Base-by-base conservation (phyloP, 1,139 yeast genomes). In the Kodamaea anthophila region DNA sequence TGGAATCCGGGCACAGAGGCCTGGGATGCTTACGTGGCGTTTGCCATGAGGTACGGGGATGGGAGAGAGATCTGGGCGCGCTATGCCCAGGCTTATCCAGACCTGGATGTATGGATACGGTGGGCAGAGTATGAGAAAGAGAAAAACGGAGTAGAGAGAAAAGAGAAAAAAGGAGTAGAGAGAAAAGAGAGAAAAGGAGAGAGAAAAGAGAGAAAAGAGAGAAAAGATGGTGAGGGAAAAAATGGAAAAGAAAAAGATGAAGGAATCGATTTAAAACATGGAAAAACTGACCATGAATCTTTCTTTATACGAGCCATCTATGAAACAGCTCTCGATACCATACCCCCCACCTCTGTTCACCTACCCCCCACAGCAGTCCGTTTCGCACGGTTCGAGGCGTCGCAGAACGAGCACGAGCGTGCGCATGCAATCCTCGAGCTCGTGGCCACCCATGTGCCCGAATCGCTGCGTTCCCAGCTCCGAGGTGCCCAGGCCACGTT, bases 371-470 rank as follows among this genome's bases (percentile, higher is more conserved):
- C 65, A 1, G 38, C 64, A 4, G 44, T 47, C 12, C 40, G 43
- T 28, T 88, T 91, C 82, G 78, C 88, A 1, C 56, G 61, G 24
- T 87, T 87, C 86, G 96, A 88, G 47, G 65, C 72, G 1, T 51
- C 70, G 1, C 71, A 70, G 26, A 58, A 66, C 23, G 93, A 85
- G 44, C 58, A 58, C 47, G 87, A 80, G 32, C 63, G 95, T 30
- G 79, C 83, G 0, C 54, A 78, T 29, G 71, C 74, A 9, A 69
- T 88, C n/a, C 80, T 69, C 47, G 58, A 61, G 29, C 58, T 69
- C 36, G 73, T 82, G 1, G 47, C 77, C 11, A 29, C 40, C 9
- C 26, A 37, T 14, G 59, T 81, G 41, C 65, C 75, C 16, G 44
- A 61, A 12, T 54, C 53, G 7, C 60, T 65, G 21, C 57, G 71